Evolutionary conservation across 2,329 filamentous ascomycete species (phyloP), one percentile per base, ranked within the genome.

Genomic region (Pestalotiopsis sp.): DNA sequence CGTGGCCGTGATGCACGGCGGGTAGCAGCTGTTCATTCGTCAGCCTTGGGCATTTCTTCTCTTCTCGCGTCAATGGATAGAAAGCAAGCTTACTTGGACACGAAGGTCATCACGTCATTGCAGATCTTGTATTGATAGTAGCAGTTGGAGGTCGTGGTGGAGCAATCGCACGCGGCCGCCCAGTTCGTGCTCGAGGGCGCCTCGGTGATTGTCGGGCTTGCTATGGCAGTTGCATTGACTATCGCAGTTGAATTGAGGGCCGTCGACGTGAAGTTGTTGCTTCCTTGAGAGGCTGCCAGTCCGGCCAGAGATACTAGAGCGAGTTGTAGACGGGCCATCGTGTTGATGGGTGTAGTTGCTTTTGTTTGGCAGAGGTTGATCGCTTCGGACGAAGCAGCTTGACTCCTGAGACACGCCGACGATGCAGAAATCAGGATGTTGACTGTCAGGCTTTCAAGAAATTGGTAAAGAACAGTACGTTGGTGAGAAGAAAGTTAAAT

Each of bases 71-170:
- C n/a, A n/a, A n/a, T n/a, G n/a, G n/a, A n/a, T n/a, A n/a, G n/a
- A n/a, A n/a, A n/a, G n/a, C n/a, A n/a, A n/a, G n/a, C n/a, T n/a
- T n/a, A 59, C 57, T 59, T 59, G 57, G 57, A 59, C 23, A 59
- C 57, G 23, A 59, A 59, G 14, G 57, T 59, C 57, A 59, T 59
- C 20, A 59, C 57, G 25, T 59, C 57, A 11, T 59, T 59, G 12
- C 57, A 59, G 23, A 36, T 59, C 25, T 59, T 59, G 57, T 59
- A 59, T 59, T 59, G 57, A 36, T 59, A 59, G 57, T 59, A 59
- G 23, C 57, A 59, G 4, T 59, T 59, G 14, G 57, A 59, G 27
- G n/a, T 27, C 5, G 57, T 59, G 25, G 57, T 59, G 27, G 23
- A 27, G 57, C 57, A 59, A 3, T 59, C 23, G 25, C 23, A 27